A percentile compares a stretch with the other conserved stretches of the same genome.
phyloP scores from a whole-genome alignment of 768 basidiomycete species.

The Tephrocybe sp. region DNA sequence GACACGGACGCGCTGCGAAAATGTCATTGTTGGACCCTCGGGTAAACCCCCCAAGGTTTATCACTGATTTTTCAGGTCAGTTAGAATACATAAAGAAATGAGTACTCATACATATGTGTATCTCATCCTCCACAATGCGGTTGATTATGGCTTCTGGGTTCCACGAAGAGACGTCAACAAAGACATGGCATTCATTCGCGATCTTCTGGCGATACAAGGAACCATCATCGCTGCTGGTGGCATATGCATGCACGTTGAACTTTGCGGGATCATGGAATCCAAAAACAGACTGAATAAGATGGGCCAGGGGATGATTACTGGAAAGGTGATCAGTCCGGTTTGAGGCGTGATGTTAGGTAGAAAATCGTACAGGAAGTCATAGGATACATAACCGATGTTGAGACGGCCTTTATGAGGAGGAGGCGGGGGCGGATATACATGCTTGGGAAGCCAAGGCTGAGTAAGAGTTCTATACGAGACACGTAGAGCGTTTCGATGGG shows the following conservation, averaged over 20 bases:
- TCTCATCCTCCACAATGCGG: slow-evolving; percentile 2
- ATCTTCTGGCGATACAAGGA: slow-evolving; percentile 1
- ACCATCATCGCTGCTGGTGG: background rate
- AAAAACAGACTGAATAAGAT: slow-evolving; percentile 1
- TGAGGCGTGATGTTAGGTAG: too few relatives aligned
- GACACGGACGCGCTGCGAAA: slow-evolving; percentile 2
- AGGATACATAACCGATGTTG: slow-evolving; percentile 4
- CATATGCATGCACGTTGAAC: slow-evolving; percentile 2
- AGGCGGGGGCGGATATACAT: slow-evolving; percentile 1
- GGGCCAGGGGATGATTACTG: slow-evolving; percentile 1
- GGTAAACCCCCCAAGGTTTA: slow-evolving; percentile 3
- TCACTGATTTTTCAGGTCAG: background rate
- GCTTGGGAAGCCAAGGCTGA: slow-evolving; percentile 2
- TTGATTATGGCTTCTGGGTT: background rate
- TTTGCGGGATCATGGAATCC: background rate
- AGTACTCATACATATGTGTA: background rate
- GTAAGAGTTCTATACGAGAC: slow-evolving; percentile 1
- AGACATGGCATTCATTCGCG: background rate
- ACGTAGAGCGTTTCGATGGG: background rate
- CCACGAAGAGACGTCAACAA: slow-evolving; percentile 1
- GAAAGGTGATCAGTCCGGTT: too few relatives aligned
- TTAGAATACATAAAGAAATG: background rate
- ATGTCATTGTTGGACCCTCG: slow-evolving; percentile 2
- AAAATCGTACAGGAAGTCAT: background rate
- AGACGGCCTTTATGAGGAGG: background rate